A percentile compares a stretch with the other conserved stretches of the same genome.
Conservation (phyloP, 2,329 filamentous ascomycete genomes). For the Ceratocystis eucalypticola region DNA sequence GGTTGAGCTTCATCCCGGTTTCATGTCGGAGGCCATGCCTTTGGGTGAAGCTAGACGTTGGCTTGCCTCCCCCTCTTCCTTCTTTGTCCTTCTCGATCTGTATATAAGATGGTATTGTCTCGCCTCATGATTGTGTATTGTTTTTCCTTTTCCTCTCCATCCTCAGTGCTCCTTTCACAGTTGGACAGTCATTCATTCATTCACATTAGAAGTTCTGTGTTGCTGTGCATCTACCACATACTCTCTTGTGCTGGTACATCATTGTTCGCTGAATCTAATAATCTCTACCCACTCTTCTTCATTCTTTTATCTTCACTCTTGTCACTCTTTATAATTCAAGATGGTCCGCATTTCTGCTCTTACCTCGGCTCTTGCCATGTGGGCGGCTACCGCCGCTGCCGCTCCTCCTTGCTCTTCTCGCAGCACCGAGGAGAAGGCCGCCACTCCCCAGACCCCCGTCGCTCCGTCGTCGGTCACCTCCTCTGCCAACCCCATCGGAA, state of each 20-base stretch:
- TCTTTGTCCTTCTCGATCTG: background rate
- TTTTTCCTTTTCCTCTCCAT: background rate
- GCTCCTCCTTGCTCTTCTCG: background rate
- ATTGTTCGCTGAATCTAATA: constrained; percentile 3
- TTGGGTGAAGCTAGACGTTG: background rate
- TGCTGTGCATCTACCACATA: constrained; percentile 6
- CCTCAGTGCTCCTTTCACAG: background rate
- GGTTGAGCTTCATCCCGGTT: background rate
- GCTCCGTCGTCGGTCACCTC: background rate
- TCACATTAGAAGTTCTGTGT: background rate
- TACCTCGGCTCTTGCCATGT: background rate
- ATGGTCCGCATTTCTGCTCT: background rate
- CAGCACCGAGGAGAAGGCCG: background rate
- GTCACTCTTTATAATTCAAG: background rate
- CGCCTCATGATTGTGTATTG: background rate
- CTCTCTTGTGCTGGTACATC: constrained; percentile 6
- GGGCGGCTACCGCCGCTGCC: background rate
- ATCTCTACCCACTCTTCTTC: background rate
- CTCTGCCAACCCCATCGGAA: background rate
- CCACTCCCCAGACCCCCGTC: background rate
- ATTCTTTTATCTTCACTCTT: background rate
- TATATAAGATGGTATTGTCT: background rate
- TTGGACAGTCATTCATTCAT: constrained; percentile 2
- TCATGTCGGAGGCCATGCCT: background rate
- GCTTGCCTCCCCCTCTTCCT: no score